These are phyloP conservation scores for Conoideocrella luteorostrata DNA, from an alignment of 2,329 filamentous ascomycete genomes.

Conservation along the genomic window DNA sequence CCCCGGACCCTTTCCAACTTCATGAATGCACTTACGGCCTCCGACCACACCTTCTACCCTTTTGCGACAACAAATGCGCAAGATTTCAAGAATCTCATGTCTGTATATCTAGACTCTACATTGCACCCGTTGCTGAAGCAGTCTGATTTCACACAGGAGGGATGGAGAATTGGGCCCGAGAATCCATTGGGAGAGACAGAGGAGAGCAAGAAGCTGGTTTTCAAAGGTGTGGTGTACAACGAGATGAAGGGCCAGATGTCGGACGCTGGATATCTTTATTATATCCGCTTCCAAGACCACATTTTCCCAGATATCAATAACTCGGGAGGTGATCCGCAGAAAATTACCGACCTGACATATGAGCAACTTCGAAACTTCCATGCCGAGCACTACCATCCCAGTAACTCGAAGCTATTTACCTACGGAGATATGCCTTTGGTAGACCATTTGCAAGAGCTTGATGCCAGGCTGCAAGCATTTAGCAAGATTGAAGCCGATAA, in stretches of 20 bases:
- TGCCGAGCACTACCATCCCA: constrained; percentile 90
- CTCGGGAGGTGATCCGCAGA: constrained; percentile 91
- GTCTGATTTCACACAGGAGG: constrained; percentile 92
- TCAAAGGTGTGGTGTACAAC: constrained; percentile 98
- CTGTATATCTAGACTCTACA: constrained; percentile 93
- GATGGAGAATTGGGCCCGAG: constrained; percentile 92
- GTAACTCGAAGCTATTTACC: constrained; percentile 91
- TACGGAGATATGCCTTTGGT: constrained; percentile 87
- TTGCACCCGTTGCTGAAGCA: constrained; percentile 82
- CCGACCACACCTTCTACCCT: constrained; percentile 94
- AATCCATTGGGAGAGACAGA: constrained; percentile 59
- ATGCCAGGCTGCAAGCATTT: constrained; percentile 68
- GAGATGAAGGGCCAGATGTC: constrained; percentile 99
- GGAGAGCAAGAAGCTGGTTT: constrained; percentile 67
- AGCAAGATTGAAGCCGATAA: constrained; percentile 62
- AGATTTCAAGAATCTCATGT: constrained; percentile 93
- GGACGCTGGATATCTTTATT: constrained; percentile 91
- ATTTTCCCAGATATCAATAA: constrained; percentile 94
- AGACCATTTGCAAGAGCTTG: constrained; percentile 74
- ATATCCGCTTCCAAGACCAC: constrained; percentile 90
- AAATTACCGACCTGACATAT: constrained; percentile 92
- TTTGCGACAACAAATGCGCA: constrained; percentile 95
- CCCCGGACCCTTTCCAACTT: constrained; percentile 97
- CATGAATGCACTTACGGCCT: constrained; percentile 98
- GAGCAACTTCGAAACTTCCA: constrained; percentile 85